Percentiles rank a stretch among this genome's conserved stretches.
Evolutionary conservation across 139 green algal species (phyloP).

Genomic region (Diplosphaera chodatii): DNA sequence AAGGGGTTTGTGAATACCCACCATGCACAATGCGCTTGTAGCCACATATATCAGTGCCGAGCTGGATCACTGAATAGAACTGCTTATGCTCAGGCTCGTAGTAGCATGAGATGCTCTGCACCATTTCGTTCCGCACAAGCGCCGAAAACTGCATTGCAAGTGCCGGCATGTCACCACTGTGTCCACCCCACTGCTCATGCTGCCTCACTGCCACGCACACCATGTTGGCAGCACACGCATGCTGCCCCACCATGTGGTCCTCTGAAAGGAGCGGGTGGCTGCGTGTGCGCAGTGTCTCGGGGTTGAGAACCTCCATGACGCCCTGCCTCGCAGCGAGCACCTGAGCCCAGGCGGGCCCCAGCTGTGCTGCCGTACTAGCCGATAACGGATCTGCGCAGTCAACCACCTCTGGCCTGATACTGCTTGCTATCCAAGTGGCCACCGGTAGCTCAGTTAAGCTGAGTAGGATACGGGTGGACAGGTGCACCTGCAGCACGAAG

Average conservation of each 20-base stretch:
- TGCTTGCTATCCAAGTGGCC: no score
- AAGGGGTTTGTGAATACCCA: no score
- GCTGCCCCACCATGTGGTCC: slow-evolving; percentile 3
- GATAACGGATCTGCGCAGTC: no score
- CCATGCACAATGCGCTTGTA: not conserved
- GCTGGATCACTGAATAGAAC: slow-evolving; percentile 18
- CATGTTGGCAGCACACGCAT: no score
- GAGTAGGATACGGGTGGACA: no score
- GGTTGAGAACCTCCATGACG: not conserved
- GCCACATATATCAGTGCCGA: slow-evolving; percentile 14
- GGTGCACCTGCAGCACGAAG: not conserved
- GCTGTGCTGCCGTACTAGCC: not conserved
- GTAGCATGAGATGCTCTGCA: slow-evolving; percentile 39
- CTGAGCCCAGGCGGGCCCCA: not conserved
- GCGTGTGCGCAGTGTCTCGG: not conserved
- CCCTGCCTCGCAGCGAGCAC: not conserved
- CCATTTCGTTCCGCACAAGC: slow-evolving; percentile 41
- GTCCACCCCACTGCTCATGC: no score
- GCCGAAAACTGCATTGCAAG: slow-evolving; percentile 27
- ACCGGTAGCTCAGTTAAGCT: no score
- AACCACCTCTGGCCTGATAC: no score
- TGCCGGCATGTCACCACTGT: no score
- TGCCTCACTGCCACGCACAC: no score
- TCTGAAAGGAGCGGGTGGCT: not conserved
- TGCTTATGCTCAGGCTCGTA: slow-evolving; percentile 29